Evolutionary conservation across 2,329 filamentous ascomycete species (phyloP).

Genomic region (Fusarium liriodendri): DNA sequence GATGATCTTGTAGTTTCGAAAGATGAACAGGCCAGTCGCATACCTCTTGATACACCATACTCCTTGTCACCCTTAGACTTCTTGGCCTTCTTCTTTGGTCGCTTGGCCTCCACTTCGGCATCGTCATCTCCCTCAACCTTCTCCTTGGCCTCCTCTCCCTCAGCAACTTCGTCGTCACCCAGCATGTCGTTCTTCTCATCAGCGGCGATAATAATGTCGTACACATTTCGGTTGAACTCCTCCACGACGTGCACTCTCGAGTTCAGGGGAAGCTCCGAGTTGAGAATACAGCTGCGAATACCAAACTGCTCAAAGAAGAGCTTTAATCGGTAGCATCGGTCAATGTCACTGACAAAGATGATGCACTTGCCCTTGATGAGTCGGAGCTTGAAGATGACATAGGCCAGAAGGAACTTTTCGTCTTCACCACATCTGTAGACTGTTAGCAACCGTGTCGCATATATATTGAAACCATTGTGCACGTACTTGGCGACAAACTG

Average conservation of each 20-base stretch:
- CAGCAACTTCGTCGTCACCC: constrained; percentile 65
- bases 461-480: too few species aligned
- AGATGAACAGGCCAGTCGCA: background rate
- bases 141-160: constrained; percentile 53
- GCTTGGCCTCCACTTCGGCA: constrained; percentile 47
- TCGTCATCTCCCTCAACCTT: constrained; percentile 30
- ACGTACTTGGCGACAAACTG: constrained; percentile 86
- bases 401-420: constrained; percentile 93
- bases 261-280: constrained; percentile 94
- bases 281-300: constrained; percentile 91
- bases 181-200: constrained; percentile 91
- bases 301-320: constrained; percentile 97
- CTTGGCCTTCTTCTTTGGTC: constrained; percentile 53
- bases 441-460: constrained; percentile 20
- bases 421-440: constrained; percentile 83
- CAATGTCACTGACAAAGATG: constrained; percentile 82
- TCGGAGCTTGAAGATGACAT: constrained; percentile 95
- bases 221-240: constrained; percentile 96
- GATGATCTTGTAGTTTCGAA: background rate
- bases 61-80: constrained; percentile 79
- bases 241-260: constrained; percentile 94
- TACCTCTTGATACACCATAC: constrained; percentile 91
- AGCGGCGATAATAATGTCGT: constrained; percentile 97
- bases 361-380: constrained; percentile 91
- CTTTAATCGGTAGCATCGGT: constrained; percentile 90